phyloP scores from a whole-genome alignment of 2,329 filamentous ascomycete genomes.

The Alternaria triticimaculans region DNA sequence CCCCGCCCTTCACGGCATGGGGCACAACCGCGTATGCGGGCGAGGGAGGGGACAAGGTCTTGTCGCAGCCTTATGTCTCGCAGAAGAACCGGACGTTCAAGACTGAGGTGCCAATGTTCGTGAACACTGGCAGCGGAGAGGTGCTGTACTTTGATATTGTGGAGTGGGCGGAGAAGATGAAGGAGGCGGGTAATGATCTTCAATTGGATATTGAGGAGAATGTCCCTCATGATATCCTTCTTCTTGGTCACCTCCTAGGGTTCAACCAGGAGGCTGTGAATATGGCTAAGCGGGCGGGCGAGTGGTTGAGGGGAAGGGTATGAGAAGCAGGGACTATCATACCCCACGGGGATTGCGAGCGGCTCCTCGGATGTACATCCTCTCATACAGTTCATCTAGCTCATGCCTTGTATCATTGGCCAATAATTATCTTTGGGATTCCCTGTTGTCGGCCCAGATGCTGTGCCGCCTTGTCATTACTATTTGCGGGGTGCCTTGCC shows the following conservation, averaged over 20 bases:
- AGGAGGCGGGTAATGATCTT: constrained; percentile 50
- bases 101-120: constrained; percentile 50
- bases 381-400: too few relatives aligned
- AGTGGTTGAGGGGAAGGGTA: constrained; percentile 35
- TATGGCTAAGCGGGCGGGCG: constrained; percentile 47
- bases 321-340: too few relatives aligned
- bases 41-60: constrained; percentile 10
- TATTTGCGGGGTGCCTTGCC: too few relatives aligned
- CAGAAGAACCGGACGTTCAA: constrained; percentile 49
- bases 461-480: too few relatives aligned
- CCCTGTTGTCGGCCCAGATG: too few relatives aligned
- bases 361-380: too few relatives aligned
- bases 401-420: too few relatives aligned
- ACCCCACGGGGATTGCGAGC: too few relatives aligned
- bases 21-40: constrained; percentile 48
- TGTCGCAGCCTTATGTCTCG: constrained; percentile 48
- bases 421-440: too few relatives aligned
- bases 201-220: constrained; percentile 50
- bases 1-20: constrained; percentile 51
- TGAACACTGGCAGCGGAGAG: constrained; percentile 52
- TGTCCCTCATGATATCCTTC: constrained; percentile 57
- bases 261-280: constrained; percentile 50
- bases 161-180: constrained; percentile 49
- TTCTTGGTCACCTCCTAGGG: constrained; percentile 50
- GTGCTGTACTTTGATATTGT: constrained; percentile 51